phyloP scores from a whole-genome alignment of 306 rosid genomes.

The Rosa chinensis region DNA sequence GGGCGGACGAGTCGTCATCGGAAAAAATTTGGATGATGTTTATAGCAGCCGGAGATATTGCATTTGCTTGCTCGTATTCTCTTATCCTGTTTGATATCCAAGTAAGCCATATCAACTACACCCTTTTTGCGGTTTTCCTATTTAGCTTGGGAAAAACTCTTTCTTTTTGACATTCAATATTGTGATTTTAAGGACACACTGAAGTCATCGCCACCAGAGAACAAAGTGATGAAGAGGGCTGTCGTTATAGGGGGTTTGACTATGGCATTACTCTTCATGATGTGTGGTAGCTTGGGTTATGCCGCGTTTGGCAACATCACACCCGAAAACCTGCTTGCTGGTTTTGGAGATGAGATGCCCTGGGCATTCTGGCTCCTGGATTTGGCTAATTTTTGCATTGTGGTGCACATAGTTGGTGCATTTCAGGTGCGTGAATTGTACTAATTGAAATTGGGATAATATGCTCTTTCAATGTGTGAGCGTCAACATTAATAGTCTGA shows the following conservation, averaged over 20 bases:
- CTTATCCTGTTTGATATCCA: constrained; percentile 45
- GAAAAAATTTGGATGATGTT: constrained; percentile 58
- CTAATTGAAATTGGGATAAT: background rate
- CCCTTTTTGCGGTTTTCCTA: background rate
- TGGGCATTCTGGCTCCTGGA: constrained; percentile 50
- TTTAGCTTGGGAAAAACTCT: background rate
- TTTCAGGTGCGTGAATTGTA: constrained; percentile 47
- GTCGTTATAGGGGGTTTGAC: constrained; percentile 35
- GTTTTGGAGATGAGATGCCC: constrained; percentile 59
- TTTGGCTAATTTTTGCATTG: constrained; percentile 50
- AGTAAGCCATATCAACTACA: constrained; percentile 28
- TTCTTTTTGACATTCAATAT: no score
- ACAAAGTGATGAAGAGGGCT: constrained; percentile 66
- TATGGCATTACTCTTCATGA: constrained; percentile 53
- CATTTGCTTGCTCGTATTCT: constrained; percentile 47
- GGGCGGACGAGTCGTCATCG: constrained; percentile 27
- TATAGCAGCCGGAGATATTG: constrained; percentile 57
- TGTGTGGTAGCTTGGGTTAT: constrained; percentile 56
- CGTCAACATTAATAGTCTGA: background rate
- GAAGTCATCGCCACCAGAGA: constrained; percentile 64
- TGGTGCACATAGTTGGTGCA: constrained; percentile 70
- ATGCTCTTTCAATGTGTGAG: background rate
- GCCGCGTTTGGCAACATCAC: constrained; percentile 66
- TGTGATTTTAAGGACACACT: constrained; percentile 55
- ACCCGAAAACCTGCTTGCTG: constrained; percentile 62